Evolutionary conservation across 441 rosid genomes (phyloP), one percentile per base, ranked within the genome.

Genomic region (Flueggea neowawraea): DNA sequence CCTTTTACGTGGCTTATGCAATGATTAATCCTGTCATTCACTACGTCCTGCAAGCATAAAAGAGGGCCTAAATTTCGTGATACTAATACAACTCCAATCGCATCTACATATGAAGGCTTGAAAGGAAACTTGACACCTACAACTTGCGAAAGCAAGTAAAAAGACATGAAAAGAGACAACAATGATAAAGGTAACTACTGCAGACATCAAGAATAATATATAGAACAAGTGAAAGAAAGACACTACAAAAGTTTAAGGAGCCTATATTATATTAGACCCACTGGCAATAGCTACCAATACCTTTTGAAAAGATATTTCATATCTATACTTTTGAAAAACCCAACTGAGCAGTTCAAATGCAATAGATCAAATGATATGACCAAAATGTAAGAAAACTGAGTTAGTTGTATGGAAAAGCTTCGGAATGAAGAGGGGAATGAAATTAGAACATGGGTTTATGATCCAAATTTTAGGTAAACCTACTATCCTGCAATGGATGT

Each of bases 1-100:
- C 96, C 97, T 12, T 74, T 86, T 53, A 80, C 85, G 72, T 80
- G 97, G 74, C 84, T 78, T 67, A 90, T 70, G 63, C 97, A 93
- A 65, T 80, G 81, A 64, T 78, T 79, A 60, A 93, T 87, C 78
- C 97, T 83, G 73, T 90, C 95, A 59, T 84, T 81, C 49, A 92
- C 76, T 32, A 89, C 89, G 16, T 89, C 90, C 96, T 87, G 82
- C 75, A 69, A 8, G 41, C 2, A 59, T 10, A 5, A 62, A 61
- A 28, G 44, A 36, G 41, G 6, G 54, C 55, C 49, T 52, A 43
- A 45, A 31, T 61, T 54, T 31, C 53, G 17, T 28, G 14, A 53
- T 10, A 53, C 22, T 10, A n/a, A 13, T 10, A n/a, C 48, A 41
- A 17, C 17, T 12, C 12, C 16, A 39, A 55, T 14, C 15, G 13